Percentiles rank a stretch among this genome's conserved stretches.
These are phyloP conservation scores for Colletotrichum aenigma DNA, from an alignment of 2,329 filamentous ascomycete species.

Conservation along the genomic window DNA sequence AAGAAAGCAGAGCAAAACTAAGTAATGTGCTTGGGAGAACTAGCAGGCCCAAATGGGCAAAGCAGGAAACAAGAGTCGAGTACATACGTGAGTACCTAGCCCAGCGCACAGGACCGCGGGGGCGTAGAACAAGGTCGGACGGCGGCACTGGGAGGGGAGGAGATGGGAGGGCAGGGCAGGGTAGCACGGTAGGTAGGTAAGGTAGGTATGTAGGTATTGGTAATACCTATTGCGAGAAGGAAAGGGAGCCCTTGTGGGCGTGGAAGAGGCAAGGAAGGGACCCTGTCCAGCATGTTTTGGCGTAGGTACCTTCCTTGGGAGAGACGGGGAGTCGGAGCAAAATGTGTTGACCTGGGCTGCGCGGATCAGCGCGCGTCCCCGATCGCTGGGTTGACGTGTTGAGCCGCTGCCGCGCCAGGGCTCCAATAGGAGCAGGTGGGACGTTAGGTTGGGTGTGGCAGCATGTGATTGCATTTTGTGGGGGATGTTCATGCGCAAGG, in stretches of 20 bases:
- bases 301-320: background rate
- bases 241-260: background rate
- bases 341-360: background rate
- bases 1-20: background rate
- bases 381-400: slow-evolving; percentile 14
- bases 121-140: background rate
- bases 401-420: slow-evolving; percentile 18
- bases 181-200: background rate
- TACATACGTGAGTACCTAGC: background rate
- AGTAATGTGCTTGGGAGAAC: background rate
- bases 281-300: background rate
- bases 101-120: background rate
- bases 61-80: background rate
- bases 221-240: background rate
- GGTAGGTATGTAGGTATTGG: background rate
- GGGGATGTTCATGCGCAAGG: slow-evolving; percentile 17
- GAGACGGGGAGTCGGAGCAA: background rate
- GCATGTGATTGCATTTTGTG: slow-evolving; percentile 20
- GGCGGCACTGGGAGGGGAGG: background rate
- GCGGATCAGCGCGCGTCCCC: background rate
- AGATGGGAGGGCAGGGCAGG: background rate
- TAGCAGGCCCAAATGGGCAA: background rate
- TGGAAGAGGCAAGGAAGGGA: background rate
- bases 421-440: slow-evolving; percentile 14
- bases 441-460: slow-evolving; percentile 7